Evolutionary conservation across 257 asterid species (phyloP).

Genomic region (Mitragyna speciosa): DNA sequence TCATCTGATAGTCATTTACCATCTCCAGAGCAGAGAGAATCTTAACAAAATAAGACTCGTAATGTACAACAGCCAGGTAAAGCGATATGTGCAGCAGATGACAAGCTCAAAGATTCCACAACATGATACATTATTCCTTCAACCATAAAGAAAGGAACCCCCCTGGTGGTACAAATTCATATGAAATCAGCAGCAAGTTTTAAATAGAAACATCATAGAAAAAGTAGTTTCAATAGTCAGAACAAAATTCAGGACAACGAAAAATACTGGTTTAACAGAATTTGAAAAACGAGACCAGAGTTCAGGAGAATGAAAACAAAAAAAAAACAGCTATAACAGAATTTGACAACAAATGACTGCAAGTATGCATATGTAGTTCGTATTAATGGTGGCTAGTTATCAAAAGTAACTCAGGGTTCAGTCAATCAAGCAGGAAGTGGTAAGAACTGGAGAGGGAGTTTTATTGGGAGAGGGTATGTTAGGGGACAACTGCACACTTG

Average conservation of each 20-base stretch:
- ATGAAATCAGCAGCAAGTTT: conserved; percentile 1
- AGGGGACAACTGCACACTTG: not conserved
- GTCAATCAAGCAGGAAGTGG: not conserved
- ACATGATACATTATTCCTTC: conserved; percentile 27
- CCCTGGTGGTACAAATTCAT: conserved; percentile 27
- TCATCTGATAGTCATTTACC: not conserved
- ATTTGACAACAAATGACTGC: not conserved
- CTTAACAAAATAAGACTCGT: not conserved
- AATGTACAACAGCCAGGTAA: not conserved
- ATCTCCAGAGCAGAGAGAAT: not conserved
- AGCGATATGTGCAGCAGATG: not conserved
- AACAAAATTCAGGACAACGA: not conserved
- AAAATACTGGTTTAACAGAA: not conserved
- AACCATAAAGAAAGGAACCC: conserved; percentile 31
- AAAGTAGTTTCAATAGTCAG: not conserved
- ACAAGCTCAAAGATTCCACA: not conserved
- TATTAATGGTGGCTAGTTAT: too few species aligned
- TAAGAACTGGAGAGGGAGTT: not conserved
- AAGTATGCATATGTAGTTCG: not conserved
- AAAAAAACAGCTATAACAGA: too few species aligned
- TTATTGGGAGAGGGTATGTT: too few species aligned
- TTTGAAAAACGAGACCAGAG: too few species aligned
- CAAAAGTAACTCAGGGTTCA: not conserved
- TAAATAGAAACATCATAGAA: not conserved
- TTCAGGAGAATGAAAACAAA: too few species aligned